Base-by-base conservation (phyloP, 1,284 basidiomycete species). In the Trametes polyzona region DNA sequence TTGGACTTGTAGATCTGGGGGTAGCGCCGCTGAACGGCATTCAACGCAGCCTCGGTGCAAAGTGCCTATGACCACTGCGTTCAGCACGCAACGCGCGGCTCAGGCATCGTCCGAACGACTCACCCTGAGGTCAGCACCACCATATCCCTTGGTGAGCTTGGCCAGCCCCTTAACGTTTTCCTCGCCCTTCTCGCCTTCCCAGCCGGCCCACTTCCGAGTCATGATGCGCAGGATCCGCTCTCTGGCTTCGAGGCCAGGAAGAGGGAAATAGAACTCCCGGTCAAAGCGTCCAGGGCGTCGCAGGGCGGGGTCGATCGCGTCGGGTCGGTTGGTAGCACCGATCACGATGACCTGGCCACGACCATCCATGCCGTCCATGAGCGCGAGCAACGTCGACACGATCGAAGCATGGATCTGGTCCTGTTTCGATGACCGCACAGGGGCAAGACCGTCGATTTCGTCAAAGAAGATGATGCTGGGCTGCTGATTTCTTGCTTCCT, bases 301-400 rank as follows among this genome's bases (percentile, higher is more conserved):
- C 42, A 99, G 75, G 0, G 97, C 97, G 30, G 97, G 95, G 73
- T 99, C 97, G 55, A 99, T 90, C 11, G 95, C 93, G 74, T 99
- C 97, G 0, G 96, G 96, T 57, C 97, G 76, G 71, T 99, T 99
- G 9, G 97, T 99, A 1, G 97, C 97, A 27, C 97, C 96, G 65
- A 98, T 98, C 41, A 99, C 93, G n/a, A 98, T 87, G 23, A 99
- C 96, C 73, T 98, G 95, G 2, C 90, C 95, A 58, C 97, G 86
- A 1, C 96, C 96, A 65, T 99, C 97, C 97, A 99, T 99, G 44
- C 97, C 97, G 71, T 99, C 97, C 96, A 99, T 99, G 46, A 99
- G 80, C 0, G 97, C 96, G 1, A 99, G 82, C 12, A 99, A 80
- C 0, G 97, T 99, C 44, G 92, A 95, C 9, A 99, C 97, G 62